Base-by-base conservation (phyloP, 2,329 filamentous ascomycete species). In the Immersiporthe knoxdaviesiana region DNA sequence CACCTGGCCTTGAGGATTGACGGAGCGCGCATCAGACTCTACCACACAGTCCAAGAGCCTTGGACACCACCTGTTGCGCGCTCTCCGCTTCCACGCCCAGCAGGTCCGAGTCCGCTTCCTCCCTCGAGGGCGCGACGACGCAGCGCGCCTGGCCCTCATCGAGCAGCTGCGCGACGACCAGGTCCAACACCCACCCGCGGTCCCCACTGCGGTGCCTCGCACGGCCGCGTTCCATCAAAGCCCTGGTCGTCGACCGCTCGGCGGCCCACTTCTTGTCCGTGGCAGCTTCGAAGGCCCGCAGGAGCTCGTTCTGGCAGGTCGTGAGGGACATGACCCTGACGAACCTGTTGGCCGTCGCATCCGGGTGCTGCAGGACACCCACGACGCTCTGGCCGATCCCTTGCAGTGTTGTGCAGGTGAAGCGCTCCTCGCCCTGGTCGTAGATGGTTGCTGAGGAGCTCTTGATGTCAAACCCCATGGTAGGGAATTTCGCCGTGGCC, bases 321-420 rank as follows among this genome's bases (percentile, higher is more conserved):
- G 58, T 67, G 66, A 68, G 56, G n/a, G 83, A 81, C 8, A 84
- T 75, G n/a, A 87, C 76, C 69, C 80, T 81, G 2, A 89, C 78
- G 2, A 75, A 68, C 4, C 81, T 78, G 74, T 90, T 88, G 75
- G 82, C 82, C 0, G 87, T 89, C 74, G 85, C 82, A 2, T 84
- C 81, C 0, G 80, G 82, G 65, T 88, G 79, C 10, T 74, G 73
- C 68, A 89, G 75, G 1, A 88, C 77, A 0, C 82, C 83, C 0
- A 83, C 81, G 0, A 89, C 79, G 1, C 81, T 84, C 30, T 82
- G 77, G 0, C 76, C 86, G 21, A 89, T 74, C 1, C 80, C 80
- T 0, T 74, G 72, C 0, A 89, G 78, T 0, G 81, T 85, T 0
- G 87, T 86, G 12, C 80, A 67, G 63, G 81, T 84, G 75, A 88